These are phyloP conservation scores for Cercophora newfieldiana DNA, from an alignment of 495 filamentous ascomycete species.

Conservation along the genomic window DNA sequence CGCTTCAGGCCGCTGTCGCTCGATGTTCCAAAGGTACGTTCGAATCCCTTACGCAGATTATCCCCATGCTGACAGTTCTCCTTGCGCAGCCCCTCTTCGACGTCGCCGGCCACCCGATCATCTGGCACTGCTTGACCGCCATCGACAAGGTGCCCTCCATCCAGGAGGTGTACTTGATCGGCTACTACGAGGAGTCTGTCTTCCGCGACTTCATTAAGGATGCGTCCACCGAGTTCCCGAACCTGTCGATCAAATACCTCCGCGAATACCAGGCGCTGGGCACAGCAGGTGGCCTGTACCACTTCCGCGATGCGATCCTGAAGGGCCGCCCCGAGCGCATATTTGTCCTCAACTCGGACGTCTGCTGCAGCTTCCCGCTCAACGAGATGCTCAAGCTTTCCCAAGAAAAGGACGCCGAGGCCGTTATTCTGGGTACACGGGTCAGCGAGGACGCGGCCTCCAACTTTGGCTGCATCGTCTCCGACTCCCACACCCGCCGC, in stretches of 20 bases:
- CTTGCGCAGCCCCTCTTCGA: conserved; percentile 88
- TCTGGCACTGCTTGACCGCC: conserved; percentile 94
- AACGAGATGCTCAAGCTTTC: conserved; percentile 93
- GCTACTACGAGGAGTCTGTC: conserved; percentile 96
- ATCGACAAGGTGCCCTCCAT: conserved; percentile 89
- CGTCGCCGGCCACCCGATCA: conserved; percentile 95
- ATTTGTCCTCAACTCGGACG: conserved; percentile 97
- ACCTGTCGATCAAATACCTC: conserved; percentile 90
- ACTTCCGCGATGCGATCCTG: conserved; percentile 98
- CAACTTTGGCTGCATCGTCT: conserved; percentile 98
- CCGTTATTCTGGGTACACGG: conserved; percentile 91
- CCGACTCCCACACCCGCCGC: conserved; percentile 89
- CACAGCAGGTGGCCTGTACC: conserved; percentile 95
- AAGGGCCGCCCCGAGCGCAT: conserved; percentile 93
- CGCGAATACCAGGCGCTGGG: conserved; percentile 97
- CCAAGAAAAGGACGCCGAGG: conserved; percentile 94
- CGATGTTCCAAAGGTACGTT: conserved; percentile 88
- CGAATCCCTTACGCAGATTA: neutral
- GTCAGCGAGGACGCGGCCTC: conserved; percentile 89
- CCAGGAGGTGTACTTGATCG: conserved; percentile 94
- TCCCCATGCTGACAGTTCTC: neutral
- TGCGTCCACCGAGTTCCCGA: conserved; percentile 76
- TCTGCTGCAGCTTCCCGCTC: conserved; percentile 98
- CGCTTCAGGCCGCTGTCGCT: conserved; percentile 94
- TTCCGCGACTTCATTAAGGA: conserved; percentile 99